Conservation (phyloP, 805 yeast species). For the Millerago galiae region DNA sequence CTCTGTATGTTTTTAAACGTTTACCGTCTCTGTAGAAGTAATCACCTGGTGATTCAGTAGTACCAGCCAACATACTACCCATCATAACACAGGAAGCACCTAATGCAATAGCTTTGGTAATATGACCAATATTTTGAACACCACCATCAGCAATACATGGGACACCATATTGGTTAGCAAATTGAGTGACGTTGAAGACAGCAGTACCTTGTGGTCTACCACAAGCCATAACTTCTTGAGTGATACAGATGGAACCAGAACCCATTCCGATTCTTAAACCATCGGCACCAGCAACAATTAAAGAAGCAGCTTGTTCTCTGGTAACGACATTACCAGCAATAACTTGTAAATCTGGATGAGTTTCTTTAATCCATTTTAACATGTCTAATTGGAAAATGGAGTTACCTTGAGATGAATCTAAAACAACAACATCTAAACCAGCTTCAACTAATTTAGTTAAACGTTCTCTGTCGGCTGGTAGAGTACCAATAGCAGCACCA, state of each 20-base stretch:
- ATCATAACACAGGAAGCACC: constrained; percentile 98
- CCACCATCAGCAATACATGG: constrained; percentile 99
- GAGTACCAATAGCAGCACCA: constrained; percentile 98
- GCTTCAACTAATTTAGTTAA: constrained; percentile 81
- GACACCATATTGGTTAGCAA: constrained; percentile 92
- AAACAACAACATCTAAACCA: constrained; percentile 91
- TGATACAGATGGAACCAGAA: constrained; percentile 97
- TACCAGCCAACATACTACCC: constrained; percentile 99
- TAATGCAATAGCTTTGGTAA: constrained; percentile 90
- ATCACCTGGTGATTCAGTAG: constrained; percentile 97
- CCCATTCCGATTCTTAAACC: constrained; percentile 99
- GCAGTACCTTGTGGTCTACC: constrained; percentile 99
- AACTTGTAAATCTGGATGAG: constrained; percentile 74
- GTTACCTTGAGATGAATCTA: constrained; percentile 98
- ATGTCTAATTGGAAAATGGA: constrained; percentile 90
- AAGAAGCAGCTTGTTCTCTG: constrained; percentile 96
- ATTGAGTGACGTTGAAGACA: constrained; percentile 88
- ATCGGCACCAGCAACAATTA: constrained; percentile 95
- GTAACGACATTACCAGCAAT: constrained; percentile 98
- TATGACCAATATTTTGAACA: constrained; percentile 97
- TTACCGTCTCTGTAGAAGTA: constrained; percentile 97
- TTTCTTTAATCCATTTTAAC: constrained; percentile 85
- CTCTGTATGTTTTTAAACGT: constrained; percentile 95
- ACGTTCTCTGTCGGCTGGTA: constrained; percentile 83
- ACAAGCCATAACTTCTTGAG: constrained; percentile 99